Conservation (phyloP, 805 yeast genomes). For the Candida silvatica region DNA sequence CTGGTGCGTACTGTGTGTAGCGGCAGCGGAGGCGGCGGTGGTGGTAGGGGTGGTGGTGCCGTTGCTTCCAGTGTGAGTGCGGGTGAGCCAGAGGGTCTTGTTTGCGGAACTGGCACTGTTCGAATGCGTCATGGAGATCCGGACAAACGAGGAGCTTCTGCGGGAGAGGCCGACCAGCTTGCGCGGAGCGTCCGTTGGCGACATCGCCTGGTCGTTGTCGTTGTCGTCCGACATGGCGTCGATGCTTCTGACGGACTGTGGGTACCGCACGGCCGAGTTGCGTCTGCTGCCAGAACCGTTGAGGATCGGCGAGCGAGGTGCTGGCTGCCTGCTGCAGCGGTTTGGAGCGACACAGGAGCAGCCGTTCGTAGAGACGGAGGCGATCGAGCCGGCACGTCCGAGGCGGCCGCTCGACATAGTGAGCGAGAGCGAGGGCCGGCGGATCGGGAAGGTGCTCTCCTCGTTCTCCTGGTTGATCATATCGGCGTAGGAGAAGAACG, state of each 20-base stretch:
- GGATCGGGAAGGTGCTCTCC: constrained; percentile 28
- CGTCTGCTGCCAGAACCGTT: not conserved
- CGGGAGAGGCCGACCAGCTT: constrained; percentile 18
- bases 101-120: too few species aligned
- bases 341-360: constrained; percentile 8
- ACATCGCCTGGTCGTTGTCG: constrained; percentile 8
- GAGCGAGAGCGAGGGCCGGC: constrained; percentile 51
- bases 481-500: constrained; percentile 75
- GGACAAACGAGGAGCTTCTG: constrained; percentile 10
- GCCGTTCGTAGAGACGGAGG: constrained; percentile 13
- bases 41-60: too few species aligned
- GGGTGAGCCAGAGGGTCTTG: too few species aligned
- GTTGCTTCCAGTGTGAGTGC: too few species aligned
- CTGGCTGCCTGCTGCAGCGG: constrained; percentile 4
- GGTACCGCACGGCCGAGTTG: not conserved
- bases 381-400: constrained; percentile 20
- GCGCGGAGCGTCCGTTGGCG: constrained; percentile 6
- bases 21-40: too few species aligned
- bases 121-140: not conserved
- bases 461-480: constrained; percentile 61
- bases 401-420: constrained; percentile 27
- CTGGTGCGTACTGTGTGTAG: too few species aligned
- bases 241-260: not conserved
- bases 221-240: constrained; percentile 10
- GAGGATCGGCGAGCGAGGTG: constrained; percentile 9